Evolutionary conservation across 1,284 basidiomycete species (phyloP).

Genomic region (Cryptococcus deneoformans): DNA sequence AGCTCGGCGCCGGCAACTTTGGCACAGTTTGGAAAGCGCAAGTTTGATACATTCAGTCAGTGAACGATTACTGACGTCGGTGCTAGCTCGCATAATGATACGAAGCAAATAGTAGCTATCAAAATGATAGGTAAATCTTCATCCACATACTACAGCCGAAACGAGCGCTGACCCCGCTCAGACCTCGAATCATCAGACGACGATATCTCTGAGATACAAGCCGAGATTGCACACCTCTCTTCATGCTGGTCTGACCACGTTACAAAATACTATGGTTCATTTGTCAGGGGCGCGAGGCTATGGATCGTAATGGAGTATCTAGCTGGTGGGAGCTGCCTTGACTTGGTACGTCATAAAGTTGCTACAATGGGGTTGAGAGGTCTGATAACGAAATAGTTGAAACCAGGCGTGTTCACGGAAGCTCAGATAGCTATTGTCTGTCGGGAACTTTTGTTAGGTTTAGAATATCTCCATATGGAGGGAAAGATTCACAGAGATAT

Average conservation of each 20-base stretch:
- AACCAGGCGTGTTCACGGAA: conserved; percentile 86
- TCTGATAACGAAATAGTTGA: conserved; percentile 55
- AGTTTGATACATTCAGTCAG: conserved; percentile 17
- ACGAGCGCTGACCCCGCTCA: conserved; percentile 2
- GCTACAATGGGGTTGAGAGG: not conserved
- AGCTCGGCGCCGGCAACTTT: conserved; percentile 96
- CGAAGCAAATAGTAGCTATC: conserved; percentile 91
- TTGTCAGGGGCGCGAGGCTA: conserved; percentile 93
- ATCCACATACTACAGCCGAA: conserved; percentile 2
- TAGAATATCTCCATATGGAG: conserved; percentile 90
- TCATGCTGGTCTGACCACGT: conserved; percentile 96
- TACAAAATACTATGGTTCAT: conserved; percentile 94
- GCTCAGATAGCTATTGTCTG: conserved; percentile 91
- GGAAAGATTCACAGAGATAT: conserved; percentile 98
- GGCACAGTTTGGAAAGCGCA: conserved; percentile 93
- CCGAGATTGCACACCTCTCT: conserved; percentile 93
- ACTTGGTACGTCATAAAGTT: conserved; percentile 57
- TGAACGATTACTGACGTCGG: not conserved
- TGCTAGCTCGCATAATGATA: conserved; percentile 77
- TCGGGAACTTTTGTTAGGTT: conserved; percentile 86
- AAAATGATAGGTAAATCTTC: conserved; percentile 83
- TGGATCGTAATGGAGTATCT: conserved; percentile 99
- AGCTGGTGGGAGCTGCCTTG: conserved; percentile 95
- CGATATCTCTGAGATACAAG: conserved; percentile 95
- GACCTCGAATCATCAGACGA: conserved; percentile 71